Conservation (phyloP, 179 eudicot species). For the Vitellaria paradoxa region DNA sequence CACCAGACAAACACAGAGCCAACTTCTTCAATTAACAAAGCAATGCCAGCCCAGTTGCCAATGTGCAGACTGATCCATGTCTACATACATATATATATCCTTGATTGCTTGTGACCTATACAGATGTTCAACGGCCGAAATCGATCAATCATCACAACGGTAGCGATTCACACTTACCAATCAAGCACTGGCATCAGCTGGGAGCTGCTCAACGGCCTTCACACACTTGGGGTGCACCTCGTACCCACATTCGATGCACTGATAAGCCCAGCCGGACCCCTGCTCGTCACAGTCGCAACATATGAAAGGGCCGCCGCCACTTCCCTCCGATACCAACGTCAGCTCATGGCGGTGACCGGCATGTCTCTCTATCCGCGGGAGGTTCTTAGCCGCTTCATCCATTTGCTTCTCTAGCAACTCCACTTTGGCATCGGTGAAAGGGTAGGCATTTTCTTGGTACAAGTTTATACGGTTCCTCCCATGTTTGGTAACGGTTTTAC, state of each 20-base stretch:
- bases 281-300: conserved; percentile 78
- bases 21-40: too few relatives aligned
- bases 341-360: conserved; percentile 58
- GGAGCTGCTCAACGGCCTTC: conserved; percentile 20
- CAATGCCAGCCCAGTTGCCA: too few relatives aligned
- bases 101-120: too few relatives aligned
- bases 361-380: conserved; percentile 42
- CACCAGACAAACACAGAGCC: too few relatives aligned
- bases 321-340: conserved; percentile 50
- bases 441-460: conserved; percentile 62
- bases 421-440: conserved; percentile 50
- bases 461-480: conserved; percentile 60
- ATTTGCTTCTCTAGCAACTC: conserved; percentile 40
- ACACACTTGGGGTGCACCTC: conserved; percentile 71
- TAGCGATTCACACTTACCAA: background rate
- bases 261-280: conserved; percentile 81
- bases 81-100: too few relatives aligned
- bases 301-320: conserved; percentile 70
- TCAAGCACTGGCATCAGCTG: background rate
- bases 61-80: too few relatives aligned
- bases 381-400: conserved; percentile 51
- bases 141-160: background rate
- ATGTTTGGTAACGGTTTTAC: conserved; percentile 55
- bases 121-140: too few relatives aligned
- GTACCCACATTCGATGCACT: conserved; percentile 68